Conservation (phyloP, 352 stramenopile genomes). For the Paralagenidium karlingii region DNA sequence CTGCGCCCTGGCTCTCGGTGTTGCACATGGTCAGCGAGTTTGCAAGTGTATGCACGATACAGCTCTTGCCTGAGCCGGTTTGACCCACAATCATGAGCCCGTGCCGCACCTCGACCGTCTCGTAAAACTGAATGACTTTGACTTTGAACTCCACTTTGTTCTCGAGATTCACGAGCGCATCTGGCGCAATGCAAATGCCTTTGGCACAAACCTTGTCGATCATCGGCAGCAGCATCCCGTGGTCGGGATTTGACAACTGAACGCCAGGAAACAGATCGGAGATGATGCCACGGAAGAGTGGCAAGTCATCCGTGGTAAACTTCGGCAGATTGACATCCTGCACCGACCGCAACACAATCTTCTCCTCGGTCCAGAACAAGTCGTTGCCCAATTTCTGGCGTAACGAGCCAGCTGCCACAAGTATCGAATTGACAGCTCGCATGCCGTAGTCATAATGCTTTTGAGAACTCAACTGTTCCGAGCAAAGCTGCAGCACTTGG, state of each 20-base stretch:
- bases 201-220: constrained; percentile 72
- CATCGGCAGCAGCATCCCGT: constrained; percentile 60
- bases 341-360: constrained; percentile 86
- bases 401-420: constrained; percentile 87
- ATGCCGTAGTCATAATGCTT: constrained; percentile 96
- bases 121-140: constrained; percentile 92
- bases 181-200: constrained; percentile 46
- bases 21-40: constrained; percentile 64
- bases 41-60: constrained; percentile 76
- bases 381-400: constrained; percentile 83
- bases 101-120: constrained; percentile 90
- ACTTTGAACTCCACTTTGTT: constrained; percentile 76
- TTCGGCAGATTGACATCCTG: constrained; percentile 93
- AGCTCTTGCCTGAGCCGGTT: constrained; percentile 91
- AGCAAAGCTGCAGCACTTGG: constrained; percentile 87
- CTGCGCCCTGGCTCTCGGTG: constrained; percentile 32
- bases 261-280: constrained; percentile 89
- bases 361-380: constrained; percentile 82
- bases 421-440: constrained; percentile 91
- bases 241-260: constrained; percentile 76
- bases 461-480: constrained; percentile 88
- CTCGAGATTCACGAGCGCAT: constrained; percentile 31
- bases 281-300: constrained; percentile 89
- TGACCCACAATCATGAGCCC: constrained; percentile 94
- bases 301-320: constrained; percentile 88